phyloP scores from a whole-genome alignment of 805 yeast genomes.

The Spathaspora passalidarum region DNA sequence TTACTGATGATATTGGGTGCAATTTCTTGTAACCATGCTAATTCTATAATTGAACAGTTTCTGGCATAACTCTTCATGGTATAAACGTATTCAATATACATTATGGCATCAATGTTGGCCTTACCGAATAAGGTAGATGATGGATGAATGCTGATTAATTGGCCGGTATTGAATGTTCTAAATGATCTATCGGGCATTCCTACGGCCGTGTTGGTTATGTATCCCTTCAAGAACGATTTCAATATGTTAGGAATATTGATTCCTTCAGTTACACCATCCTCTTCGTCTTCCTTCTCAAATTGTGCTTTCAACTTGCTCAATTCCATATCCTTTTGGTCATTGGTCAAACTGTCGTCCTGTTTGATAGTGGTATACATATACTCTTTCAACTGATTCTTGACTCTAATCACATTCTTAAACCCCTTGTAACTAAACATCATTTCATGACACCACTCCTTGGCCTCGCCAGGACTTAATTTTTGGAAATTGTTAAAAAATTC shows the following conservation, averaged over 20 bases:
- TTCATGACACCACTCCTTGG: slow-evolving; percentile 80
- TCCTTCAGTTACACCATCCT: slow-evolving; percentile 15
- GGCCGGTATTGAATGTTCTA: slow-evolving; percentile 81
- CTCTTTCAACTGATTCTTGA: slow-evolving; percentile 69
- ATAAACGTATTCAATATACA: slow-evolving; percentile 92
- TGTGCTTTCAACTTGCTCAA: slow-evolving; percentile 23
- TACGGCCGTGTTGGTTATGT: slow-evolving; percentile 83
- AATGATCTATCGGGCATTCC: slow-evolving; percentile 94
- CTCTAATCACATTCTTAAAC: slow-evolving; percentile 70
- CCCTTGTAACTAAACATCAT: slow-evolving; percentile 75
- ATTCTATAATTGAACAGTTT: slow-evolving; percentile 75
- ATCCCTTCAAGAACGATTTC: slow-evolving; percentile 81
- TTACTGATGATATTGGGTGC: slow-evolving; percentile 64
- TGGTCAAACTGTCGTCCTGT: slow-evolving; percentile 32
- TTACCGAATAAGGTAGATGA: slow-evolving; percentile 84
- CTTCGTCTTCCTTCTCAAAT: slow-evolving; percentile 16
- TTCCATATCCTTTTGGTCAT: slow-evolving; percentile 24
- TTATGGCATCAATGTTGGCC: slow-evolving; percentile 70
- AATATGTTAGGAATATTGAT: slow-evolving; percentile 57
- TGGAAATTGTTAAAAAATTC: slow-evolving; percentile 65
- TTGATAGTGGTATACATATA: slow-evolving; percentile 57
- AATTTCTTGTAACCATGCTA: slow-evolving; percentile 82
- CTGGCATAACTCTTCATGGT: slow-evolving; percentile 93
- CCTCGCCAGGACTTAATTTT: slow-evolving; percentile 43
- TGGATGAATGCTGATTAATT: slow-evolving; percentile 84